A percentile compares a stretch with the other conserved stretches of the same genome.
Conservation (phyloP, 257 asterid species). For the Solanum arcanum region DNA sequence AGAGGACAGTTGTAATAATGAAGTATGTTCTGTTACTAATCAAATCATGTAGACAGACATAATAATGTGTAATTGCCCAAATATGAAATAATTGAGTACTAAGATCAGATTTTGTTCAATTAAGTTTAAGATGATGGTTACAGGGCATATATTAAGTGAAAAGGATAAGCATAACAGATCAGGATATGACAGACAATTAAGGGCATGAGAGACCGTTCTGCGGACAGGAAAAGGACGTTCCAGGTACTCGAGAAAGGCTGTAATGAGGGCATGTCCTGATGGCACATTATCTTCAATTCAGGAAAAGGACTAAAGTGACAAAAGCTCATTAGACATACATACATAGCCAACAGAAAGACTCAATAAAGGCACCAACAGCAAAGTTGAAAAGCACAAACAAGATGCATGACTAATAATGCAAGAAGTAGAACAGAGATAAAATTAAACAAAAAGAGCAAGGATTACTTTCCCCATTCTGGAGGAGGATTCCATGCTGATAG, state of each 20-base stretch:
- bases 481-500: slow-evolving; percentile 99
- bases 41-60: background rate
- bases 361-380: background rate
- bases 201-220: background rate
- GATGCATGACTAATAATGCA: background rate
- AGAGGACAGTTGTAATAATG: background rate
- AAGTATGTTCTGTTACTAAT: background rate
- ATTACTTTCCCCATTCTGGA: slow-evolving; percentile 97
- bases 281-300: background rate
- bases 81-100: background rate
- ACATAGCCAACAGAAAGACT: background rate
- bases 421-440: background rate
- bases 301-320: background rate
- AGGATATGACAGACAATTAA: background rate
- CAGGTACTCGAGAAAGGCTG: background rate
- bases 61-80: background rate
- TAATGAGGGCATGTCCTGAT: background rate
- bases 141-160: background rate
- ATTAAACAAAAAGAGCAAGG: slow-evolving; percentile 7
- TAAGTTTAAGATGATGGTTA: background rate
- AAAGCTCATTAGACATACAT: background rate
- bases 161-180: background rate
- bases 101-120: background rate
- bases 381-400: background rate
- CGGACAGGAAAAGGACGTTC: background rate